A percentile compares a stretch with the other conserved stretches of the same genome.
Conservation (phyloP, 2,329 filamentous ascomycete species). For the Penicillium sp. region DNA sequence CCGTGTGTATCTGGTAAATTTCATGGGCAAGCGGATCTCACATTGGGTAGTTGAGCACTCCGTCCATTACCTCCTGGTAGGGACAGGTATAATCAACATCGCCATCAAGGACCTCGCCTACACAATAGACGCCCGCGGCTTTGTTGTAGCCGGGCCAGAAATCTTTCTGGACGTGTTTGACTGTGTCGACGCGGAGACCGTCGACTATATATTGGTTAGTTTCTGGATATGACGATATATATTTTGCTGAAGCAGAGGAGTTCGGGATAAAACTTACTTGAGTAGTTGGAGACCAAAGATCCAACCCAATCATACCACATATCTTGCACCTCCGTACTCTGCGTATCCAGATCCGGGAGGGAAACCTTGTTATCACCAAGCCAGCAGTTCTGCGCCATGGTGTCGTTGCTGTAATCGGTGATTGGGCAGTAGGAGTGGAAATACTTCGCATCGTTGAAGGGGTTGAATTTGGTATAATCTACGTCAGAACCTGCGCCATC, state of each 20-base stretch:
- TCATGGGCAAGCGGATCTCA: slow-evolving; percentile 12
- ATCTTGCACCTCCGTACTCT: slow-evolving; percentile 48
- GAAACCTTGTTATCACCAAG: slow-evolving; percentile 55
- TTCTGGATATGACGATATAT: not conserved
- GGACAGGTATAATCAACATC: slow-evolving; percentile 44
- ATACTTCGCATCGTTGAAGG: slow-evolving; percentile 58
- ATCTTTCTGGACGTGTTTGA: slow-evolving; percentile 48
- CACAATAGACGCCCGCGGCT: slow-evolving; percentile 48
- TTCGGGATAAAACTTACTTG: slow-evolving; percentile 48
- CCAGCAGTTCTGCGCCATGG: slow-evolving; percentile 52
- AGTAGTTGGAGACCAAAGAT: slow-evolving; percentile 33
- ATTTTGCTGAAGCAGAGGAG: not conserved
- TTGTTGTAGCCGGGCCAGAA: slow-evolving; percentile 47
- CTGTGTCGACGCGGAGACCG: slow-evolving; percentile 54
- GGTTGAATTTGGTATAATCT: slow-evolving; percentile 54
- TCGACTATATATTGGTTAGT: slow-evolving; percentile 39
- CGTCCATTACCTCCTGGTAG: slow-evolving; percentile 49
- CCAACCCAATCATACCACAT: slow-evolving; percentile 61
- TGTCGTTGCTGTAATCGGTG: slow-evolving; percentile 54
- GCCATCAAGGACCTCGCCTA: slow-evolving; percentile 50
- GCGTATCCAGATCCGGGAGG: slow-evolving; percentile 64
- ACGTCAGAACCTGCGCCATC: slow-evolving; percentile 49
- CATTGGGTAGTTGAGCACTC: slow-evolving; percentile 52
- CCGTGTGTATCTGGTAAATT: not conserved
- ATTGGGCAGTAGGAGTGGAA: slow-evolving; percentile 62